Base-by-base conservation (phyloP, 1,139 yeast genomes). In the Candida sanyaensis region DNA sequence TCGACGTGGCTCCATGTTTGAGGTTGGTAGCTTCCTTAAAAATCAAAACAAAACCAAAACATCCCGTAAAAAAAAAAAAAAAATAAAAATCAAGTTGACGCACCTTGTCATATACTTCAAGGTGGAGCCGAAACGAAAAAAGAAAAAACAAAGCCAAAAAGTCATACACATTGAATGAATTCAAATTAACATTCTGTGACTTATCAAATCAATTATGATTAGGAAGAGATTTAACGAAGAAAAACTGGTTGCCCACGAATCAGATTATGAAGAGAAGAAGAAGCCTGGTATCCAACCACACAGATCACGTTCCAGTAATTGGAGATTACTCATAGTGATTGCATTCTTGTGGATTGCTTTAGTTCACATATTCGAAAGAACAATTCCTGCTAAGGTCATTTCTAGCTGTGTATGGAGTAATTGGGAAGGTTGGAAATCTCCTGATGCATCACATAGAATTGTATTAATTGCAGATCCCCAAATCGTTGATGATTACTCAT, bases 391-490 rank as follows among this genome's bases (percentile, higher is more conserved):
- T 41, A 61, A 65, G 24, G 71, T 80, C 0, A 65, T 88, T 24
- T 59, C 61, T 2, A 58, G 63, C 37, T 90, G 96, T 58, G 59
- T 66, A 5, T 89, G 96, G 96, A 52, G 65, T 3, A 62, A 63
- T 5, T 89, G 96, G 96, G 54, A 65, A 3, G 61, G 62, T 0
- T 84, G 92, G 90, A 44, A 61, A 2, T 81, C 86, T 85, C 53
- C 51, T 4, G 59, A 63, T 0, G 54, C 57, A 1, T 83, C 90
- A 0, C 84, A 85, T 55, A 77, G 85, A 45, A 73, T 92, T 2
- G 86, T 88, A 0, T 63, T 93, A 13, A 74, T 89, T 41, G 98
- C 97, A 0, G 99, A 93, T 62, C 98, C 98, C 0, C 98, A 93
- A 63, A 75, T 93, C 38, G 87, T 92, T 55, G 98, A 93, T 61